phyloP scores from a whole-genome alignment of 805 yeast species.

The Scheffersomyces coipomensis region DNA sequence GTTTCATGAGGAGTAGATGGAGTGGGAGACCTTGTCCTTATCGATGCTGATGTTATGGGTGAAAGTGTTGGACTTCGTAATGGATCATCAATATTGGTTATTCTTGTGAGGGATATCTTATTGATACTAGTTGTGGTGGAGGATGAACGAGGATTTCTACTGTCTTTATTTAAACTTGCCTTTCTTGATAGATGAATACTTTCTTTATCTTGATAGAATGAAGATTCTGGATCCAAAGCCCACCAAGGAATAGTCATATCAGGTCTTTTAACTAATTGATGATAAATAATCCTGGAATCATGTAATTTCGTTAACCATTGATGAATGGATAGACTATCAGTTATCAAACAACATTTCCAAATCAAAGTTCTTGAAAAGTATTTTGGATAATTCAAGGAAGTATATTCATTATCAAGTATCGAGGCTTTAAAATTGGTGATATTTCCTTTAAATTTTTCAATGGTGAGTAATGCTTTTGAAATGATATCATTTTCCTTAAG shows the following conservation, averaged over 20 bases:
- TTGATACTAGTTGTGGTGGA: background rate
- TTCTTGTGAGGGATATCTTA: constrained; percentile 15
- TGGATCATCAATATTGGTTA: constrained; percentile 14
- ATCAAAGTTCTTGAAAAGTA: constrained; percentile 29
- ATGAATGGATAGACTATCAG: constrained; percentile 33
- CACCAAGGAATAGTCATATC: constrained; percentile 41
- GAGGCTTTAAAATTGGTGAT: constrained; percentile 22
- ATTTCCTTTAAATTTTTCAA: constrained; percentile 34
- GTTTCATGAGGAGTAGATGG: constrained; percentile 1
- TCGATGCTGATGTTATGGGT: constrained; percentile 1
- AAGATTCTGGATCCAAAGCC: constrained; percentile 25
- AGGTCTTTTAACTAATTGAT: constrained; percentile 23
- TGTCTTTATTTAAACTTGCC: no score
- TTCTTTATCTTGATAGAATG: constrained; percentile 18
- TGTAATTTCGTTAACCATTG: constrained; percentile 29
- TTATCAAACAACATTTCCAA: constrained; percentile 38
- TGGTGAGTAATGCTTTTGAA: constrained; percentile 33
- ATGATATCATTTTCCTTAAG: constrained; percentile 33
- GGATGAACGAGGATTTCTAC: background rate
- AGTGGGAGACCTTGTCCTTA: constrained; percentile 1
- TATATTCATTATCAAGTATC: constrained; percentile 28
- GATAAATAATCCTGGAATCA: constrained; percentile 31
- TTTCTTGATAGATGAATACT: no score
- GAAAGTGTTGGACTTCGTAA: constrained; percentile 2
- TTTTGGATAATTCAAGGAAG: constrained; percentile 13